Percentiles rank a stretch among this genome's conserved stretches.
Evolutionary conservation across 768 basidiomycete genomes (phyloP).

Genomic region (Suillus lakei): DNA sequence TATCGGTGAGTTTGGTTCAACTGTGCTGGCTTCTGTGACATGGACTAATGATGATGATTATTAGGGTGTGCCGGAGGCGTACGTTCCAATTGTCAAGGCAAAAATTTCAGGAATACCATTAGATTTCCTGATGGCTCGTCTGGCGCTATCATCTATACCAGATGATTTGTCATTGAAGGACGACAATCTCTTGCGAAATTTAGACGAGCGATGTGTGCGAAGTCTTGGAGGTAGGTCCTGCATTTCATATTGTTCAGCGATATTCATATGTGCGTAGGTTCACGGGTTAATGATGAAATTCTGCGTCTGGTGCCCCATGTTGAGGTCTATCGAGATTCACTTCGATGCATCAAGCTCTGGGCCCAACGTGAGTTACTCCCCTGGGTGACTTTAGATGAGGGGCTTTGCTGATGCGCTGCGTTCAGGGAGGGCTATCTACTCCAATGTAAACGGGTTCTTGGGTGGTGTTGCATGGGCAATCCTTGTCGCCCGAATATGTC

Average conservation of each 20-base stretch:
- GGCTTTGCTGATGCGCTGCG: constrained; percentile 14
- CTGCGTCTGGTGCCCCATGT: constrained; percentile 94
- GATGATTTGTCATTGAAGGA: constrained; percentile 91
- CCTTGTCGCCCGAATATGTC: constrained; percentile 98
- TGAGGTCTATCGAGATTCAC: constrained; percentile 89
- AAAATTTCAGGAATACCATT: constrained; percentile 92
- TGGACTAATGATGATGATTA: constrained; percentile 10
- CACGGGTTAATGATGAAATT: constrained; percentile 95
- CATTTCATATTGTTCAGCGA: constrained; percentile 9
- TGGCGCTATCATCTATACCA: constrained; percentile 86
- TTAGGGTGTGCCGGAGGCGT: constrained; percentile 96
- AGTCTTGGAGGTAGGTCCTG: constrained; percentile 79
- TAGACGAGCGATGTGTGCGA: constrained; percentile 94
- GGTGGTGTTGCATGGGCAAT: constrained; percentile 99
- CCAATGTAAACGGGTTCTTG: constrained; percentile 96
- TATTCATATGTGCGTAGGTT: constrained; percentile 55
- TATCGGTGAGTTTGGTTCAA: constrained; percentile 67
- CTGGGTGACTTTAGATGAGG: neutral
- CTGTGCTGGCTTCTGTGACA: constrained; percentile 2
- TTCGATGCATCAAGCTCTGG: constrained; percentile 98
- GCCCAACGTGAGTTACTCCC: constrained; percentile 68
- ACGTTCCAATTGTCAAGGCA: constrained; percentile 92
- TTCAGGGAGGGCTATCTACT: constrained; percentile 93
- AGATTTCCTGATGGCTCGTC: constrained; percentile 92
- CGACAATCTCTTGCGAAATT: constrained; percentile 87